Percentiles rank a stretch among this genome's conserved stretches.
These are phyloP conservation scores for Fusarium acutatum DNA, from an alignment of 2,329 filamentous ascomycete genomes.

Conservation along the genomic window DNA sequence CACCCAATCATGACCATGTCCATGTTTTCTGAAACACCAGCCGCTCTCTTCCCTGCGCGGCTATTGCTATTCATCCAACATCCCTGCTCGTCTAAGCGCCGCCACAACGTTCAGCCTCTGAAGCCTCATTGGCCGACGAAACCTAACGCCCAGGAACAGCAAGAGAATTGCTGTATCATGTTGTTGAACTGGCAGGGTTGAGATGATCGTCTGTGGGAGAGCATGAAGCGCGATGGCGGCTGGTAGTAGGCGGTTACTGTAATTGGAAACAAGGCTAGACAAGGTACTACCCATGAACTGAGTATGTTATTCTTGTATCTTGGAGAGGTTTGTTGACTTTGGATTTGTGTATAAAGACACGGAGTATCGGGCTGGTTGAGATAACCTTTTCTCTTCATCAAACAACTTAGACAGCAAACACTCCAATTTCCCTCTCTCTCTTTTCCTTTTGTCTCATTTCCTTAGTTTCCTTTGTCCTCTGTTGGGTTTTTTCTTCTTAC, in stretches of 20 bases:
- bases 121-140: constrained; percentile 14
- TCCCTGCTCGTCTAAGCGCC: constrained; percentile 34
- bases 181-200: constrained; percentile 3
- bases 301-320: neutral
- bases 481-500: constrained; percentile 34
- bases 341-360: constrained; percentile 38
- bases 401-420: constrained; percentile 36
- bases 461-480: constrained; percentile 41
- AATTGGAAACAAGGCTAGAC: constrained; percentile 39
- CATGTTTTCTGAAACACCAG: constrained; percentile 20
- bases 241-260: constrained; percentile 39
- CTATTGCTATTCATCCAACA: constrained; percentile 26
- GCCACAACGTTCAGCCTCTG: constrained; percentile 8
- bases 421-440: constrained; percentile 19
- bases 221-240: constrained; percentile 28
- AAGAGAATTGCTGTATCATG: constrained; percentile 17
- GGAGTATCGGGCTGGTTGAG: constrained; percentile 8
- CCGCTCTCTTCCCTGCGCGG: constrained; percentile 21
- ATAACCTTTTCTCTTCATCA: constrained; percentile 30
- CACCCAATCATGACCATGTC: constrained; percentile 34
- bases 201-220: neutral
- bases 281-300: constrained; percentile 1
- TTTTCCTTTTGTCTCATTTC: constrained; percentile 38
- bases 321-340: constrained; percentile 7
- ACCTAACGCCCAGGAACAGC: neutral